Base-by-base conservation (phyloP, 345 rosid species). In the Abelmoschus esculentus region DNA sequence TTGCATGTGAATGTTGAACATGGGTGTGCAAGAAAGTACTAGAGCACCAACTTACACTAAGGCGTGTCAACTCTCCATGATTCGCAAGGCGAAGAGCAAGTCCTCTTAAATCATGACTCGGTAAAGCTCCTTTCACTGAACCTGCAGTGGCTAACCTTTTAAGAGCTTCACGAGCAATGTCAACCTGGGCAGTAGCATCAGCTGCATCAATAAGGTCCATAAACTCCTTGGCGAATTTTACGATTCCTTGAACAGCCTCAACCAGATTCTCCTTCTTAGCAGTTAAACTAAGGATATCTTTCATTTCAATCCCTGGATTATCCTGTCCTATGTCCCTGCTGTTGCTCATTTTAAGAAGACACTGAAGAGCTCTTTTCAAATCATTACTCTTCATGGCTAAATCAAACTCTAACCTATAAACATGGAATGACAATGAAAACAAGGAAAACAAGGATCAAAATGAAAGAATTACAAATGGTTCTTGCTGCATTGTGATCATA, bases 191-290 rank as follows among this genome's bases (percentile, higher is more conserved):
- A 28, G 99, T 92, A 73, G 98, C 97, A 88, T 96, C 98, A 38
- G 98, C 99, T 69, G 93, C 99, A 81, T 95, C 99, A 61, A 95
- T 92, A 38, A 95, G 97, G 72, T 95, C 97, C 82, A 90, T 78
- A 86, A 95, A 95, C 82, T 95, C 97, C 83, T 82, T 90, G 1
- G 92, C 90, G 66, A 87, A 95, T 76, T 92, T 95, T 26, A 86
- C 97, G 31, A 91, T 86, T 78, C 99, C 99, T 73, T 91, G 86
- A 34, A 91, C 99, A 75, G 96, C 97, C 70, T 54, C 58, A 18
- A 54, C 58, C 58, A 54, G 19, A 19, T 54, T 54, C 18, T 54
- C 58, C 98, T 82, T 92, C 82, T 95, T 89, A 56, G 88, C 78
- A 56, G 96, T 84, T 70, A 89, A 64, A 70, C 77, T 86, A 66